Base-by-base conservation (phyloP, 1,139 yeast genomes). In the Yamadazyma siamensis region DNA sequence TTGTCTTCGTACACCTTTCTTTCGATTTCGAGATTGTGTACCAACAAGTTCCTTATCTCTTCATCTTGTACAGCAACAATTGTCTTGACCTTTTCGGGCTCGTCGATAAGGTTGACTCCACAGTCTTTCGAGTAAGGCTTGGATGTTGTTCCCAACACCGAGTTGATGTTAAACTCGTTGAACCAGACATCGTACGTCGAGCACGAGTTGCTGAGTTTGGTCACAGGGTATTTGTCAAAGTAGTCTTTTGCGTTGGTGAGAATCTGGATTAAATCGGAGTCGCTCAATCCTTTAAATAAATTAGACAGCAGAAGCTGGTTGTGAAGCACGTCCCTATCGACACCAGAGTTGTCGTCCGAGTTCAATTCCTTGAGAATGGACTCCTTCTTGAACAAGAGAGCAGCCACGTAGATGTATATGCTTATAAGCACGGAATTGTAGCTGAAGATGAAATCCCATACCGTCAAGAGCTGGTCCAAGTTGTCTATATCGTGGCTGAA, bases 401-500 rank as follows among this genome's bases (percentile, higher is more conserved):
- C 52, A 2, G 86, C 68, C 2, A 63, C 75, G 46, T 80, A 84
- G 8, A 83, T 49, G 44, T 82, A 83, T 5, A 80, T 46, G 9
- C 34, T 64, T 33, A 49, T 74, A 34, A 56, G 51, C 30, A 64
- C 62, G 2, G 77, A 62, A 13, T 61, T 61, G 32, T 71, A 61
- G 21, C 77, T 65, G 28, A 84, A 54, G 8, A 77, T 59, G 38
- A 67, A 75, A 50, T 83, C 94, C 76, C 88, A 82, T 4, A 85
- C 50, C 4, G 64, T 52, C 29, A 77, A 58, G 11, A 81, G 54
- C 20, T 75, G 74, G n/a, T 61, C 60, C 27, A 71, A 56, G 28
- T 67, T 62, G 13, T 61, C 52, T 19, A 83, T 48, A 41, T 87
- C 91, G 54, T 91, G 97, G 10, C 94, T 66, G 54, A 80, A 86